Base-by-base conservation (phyloP, 2,329 filamentous ascomycete genomes). In the Alternaria rosae region DNA sequence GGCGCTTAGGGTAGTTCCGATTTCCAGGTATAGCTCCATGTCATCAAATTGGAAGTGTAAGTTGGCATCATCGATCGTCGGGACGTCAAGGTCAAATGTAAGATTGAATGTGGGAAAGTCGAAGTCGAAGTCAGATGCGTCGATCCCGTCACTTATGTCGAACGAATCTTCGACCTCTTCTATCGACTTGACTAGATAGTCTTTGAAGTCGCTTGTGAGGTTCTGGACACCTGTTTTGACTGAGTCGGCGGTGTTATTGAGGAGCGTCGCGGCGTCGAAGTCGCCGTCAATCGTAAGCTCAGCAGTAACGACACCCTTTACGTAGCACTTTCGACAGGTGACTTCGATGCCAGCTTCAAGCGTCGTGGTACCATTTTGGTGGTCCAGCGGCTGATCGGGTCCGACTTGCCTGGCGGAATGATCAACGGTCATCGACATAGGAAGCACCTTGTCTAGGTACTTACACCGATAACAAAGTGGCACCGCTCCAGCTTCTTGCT, bases 21-120 rank as follows among this genome's bases (percentile, higher is more conserved):
- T 65, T 45, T 81, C 68, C 62, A 87, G 76, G 67, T 86, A 88
- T 1, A 88, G 62, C 66, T 88, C 86, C 30, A 87, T 51, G 1
- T 76, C 78, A 55, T 86, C 83, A 61, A 88, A 85, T 25, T 81
- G 74, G 47, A 88, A 82, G 6, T 73, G 69, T 1, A 88, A 70
- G 3, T 72, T 67, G 21, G 75, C 76, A 23, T 82, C 81, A 0
- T 83, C 83, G 6, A 87, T 80, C 9, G 77, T 71, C 0, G 78
- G 76, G 0, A 85, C 44, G 15, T 82, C 76, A 2, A 86, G 64
- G 59, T 85, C 62, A 25, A 74, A 74, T 8, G 54, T 32, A 30
- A 61, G 61, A 11, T 61, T 54, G 13, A 74, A 61, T 0, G 67
- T 68, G 6, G 71, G 71, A 11, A 69, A 67, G 3, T 56, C 59